A percentile compares a stretch with the other conserved stretches of the same genome.
Conservation (phyloP, 2,329 filamentous ascomycete genomes). For the Fonsecaea monophora region DNA sequence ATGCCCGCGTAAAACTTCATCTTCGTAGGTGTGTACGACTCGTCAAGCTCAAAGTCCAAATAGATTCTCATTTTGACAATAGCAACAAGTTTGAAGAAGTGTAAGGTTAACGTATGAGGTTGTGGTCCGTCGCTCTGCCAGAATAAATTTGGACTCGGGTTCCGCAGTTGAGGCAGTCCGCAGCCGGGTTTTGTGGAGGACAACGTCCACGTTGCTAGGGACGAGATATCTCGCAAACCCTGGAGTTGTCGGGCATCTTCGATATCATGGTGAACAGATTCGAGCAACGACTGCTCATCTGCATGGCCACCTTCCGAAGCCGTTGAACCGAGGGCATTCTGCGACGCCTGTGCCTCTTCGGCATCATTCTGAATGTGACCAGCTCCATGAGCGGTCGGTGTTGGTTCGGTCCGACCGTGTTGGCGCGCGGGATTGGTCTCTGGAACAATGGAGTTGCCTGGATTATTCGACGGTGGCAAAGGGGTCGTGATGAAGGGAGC, state of each 20-base stretch:
- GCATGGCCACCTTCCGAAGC: constrained; percentile 31
- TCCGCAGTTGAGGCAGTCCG: constrained; percentile 65
- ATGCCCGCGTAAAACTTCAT: constrained; percentile 89
- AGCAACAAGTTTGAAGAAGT: constrained; percentile 64
- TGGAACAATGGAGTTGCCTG: constrained; percentile 33
- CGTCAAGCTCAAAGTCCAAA: constrained; percentile 89
- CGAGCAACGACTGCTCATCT: constrained; percentile 37
- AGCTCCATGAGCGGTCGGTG: constrained; percentile 29
- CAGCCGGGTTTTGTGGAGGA: constrained; percentile 68
- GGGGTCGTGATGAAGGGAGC: constrained; percentile 41
- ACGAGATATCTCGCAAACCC: constrained; percentile 66
- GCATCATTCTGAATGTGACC: constrained; percentile 21
- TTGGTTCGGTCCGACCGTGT: constrained; percentile 30
- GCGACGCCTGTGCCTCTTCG: constrained; percentile 30
- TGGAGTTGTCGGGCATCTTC: constrained; percentile 38
- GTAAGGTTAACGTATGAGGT: constrained; percentile 67
- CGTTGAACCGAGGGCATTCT: constrained; percentile 24
- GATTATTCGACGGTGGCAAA: constrained; percentile 34
- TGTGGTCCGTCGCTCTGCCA: constrained; percentile 73
- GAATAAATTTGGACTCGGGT: constrained; percentile 63
- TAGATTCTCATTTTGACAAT: constrained; percentile 61
- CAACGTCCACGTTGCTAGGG: constrained; percentile 70
- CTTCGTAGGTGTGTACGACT: constrained; percentile 94
- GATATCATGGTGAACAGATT: constrained; percentile 36
- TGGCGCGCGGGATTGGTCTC: constrained; percentile 30